These are phyloP conservation scores for Zanthoxylum bungeanum DNA, from an alignment of 345 rosid species.

Conservation along the genomic window DNA sequence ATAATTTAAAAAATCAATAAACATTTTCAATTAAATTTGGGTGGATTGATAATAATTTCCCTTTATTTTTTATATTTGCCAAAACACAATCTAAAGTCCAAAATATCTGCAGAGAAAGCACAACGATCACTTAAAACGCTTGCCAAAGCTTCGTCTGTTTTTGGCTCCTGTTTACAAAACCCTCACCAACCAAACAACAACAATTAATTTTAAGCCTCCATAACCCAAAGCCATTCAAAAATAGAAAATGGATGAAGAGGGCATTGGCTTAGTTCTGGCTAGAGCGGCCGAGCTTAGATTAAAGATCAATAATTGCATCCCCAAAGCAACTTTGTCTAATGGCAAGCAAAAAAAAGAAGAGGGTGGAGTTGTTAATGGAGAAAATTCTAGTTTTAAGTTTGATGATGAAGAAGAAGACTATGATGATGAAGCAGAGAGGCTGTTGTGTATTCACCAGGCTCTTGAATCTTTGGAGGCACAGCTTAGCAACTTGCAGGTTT, in stretches of 20 bases:
- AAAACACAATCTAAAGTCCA: neutral
- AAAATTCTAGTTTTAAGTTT: too few relatives aligned
- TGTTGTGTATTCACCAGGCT: constrained; percentile 68
- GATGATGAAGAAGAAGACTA: constrained; percentile 46
- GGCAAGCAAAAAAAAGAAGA: constrained; percentile 15
- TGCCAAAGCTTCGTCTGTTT: neutral
- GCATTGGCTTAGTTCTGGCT: constrained; percentile 65
- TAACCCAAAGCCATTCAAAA: neutral
- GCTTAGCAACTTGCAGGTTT: constrained; percentile 74
- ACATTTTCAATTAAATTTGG: too few relatives aligned
- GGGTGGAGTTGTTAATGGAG: constrained; percentile 19
- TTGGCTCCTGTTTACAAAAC: neutral
- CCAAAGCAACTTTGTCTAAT: constrained; percentile 22
- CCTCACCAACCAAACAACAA: constrained; percentile 3
- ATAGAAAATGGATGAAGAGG: constrained; percentile 52
- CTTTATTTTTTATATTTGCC: too few relatives aligned
- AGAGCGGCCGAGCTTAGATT: constrained; percentile 75
- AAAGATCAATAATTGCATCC: constrained; percentile 68
- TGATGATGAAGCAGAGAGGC: constrained; percentile 53
- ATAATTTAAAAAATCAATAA: too few relatives aligned
- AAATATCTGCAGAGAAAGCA: constrained; percentile 7
- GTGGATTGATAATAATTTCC: too few relatives aligned
- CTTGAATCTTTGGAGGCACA: constrained; percentile 79
- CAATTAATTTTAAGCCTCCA: neutral
- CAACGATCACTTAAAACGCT: constrained; percentile 13